Base-by-base conservation (phyloP, 305 asterid species). In the Solanum hybrid region DNA sequence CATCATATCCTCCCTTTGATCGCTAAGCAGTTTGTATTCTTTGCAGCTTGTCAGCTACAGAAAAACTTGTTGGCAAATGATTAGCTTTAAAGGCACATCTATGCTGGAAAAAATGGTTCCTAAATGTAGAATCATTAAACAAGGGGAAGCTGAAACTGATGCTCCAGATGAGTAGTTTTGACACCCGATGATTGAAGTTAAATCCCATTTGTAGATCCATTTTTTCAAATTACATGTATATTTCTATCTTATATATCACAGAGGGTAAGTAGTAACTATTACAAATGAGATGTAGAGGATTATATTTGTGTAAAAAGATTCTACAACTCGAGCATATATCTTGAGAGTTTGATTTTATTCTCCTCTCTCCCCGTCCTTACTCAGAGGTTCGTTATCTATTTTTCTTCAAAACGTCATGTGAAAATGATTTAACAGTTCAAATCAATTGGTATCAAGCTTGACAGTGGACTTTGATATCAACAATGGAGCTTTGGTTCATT, bases 21-120 rank as follows among this genome's bases (percentile, higher is more conserved):
- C 40, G 79, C 82, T 80, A 40, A 34, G 90, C 87, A 87, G 91
- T 35, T 88, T 29, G 69, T 93, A 6, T 85, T 32, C 6, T 87
- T 91, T 94, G 94, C 97, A 97, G 99, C 95, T 97, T 88, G 85
- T 72, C 86, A 91, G 86, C 88, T 95, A 96, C 94, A 91, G 95
- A 88, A 96, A 91, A 93, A 92, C 60, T 46, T 95, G 98, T 91
- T 97, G 98, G 98, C 99, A 96, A 91, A 95, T 97, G 98, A 93
- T 97, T 11, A 93, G 92, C 85, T 96, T 97, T 92, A 90, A 96
- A 91, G 99, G 97, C 36, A 96, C 98, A 32, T 94, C 96, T 66
- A 95, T 96, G 99, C 91, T 97, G 78, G 98, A 94, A 91, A 97
- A 95, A 91, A 60, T 90, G 91, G 96, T 96, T 87, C 98, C 98